Evolutionary conservation across 306 rosid species (phyloP), one percentile per base, ranked within the genome.

Genomic region (Cajanus cajan): DNA sequence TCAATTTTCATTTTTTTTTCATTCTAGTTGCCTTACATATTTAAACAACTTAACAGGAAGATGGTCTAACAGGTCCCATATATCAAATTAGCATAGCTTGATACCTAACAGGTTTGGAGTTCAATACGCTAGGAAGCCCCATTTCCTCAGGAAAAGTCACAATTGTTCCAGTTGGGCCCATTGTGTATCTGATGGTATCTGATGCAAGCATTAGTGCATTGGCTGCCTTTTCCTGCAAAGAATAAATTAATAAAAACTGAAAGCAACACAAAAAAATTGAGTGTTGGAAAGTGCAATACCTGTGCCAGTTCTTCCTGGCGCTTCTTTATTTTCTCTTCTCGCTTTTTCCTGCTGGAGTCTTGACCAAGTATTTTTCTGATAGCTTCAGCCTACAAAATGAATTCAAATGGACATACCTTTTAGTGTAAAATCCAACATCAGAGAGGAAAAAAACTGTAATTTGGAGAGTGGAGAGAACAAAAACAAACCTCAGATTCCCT

Each of bases 311-410:
- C 99, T 86, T 89, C 92, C 79, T 85, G 97, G 77, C 96, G 98
- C 87, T 96, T 96, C 94, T 89, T 93, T 10, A 86, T 81, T 87
- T 96, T 93, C 59, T 96, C 98, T 88, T 93, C 98, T 37, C 86
- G 80, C 78, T 96, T 96, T 86, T 96, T 96, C 84, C 98, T 79
- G 84, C 86, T 90, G 68, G 98, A 96, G 77, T 96, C 99, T 89
- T 96, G 99, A 81, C 98, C 98, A 18, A 90, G 99, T 68, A 96
- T 96, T 87, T 96, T 96, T 78, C 87, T 91, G 85, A 93, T 93
- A 76, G 96, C 99, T 88, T 89, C 99, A 33, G 90, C 98, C 99
- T 93, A 68, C 79, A 83, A 75, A 37, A 83, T 70, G 61, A 68
- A 71, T 72, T 45, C 54, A 81, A 74, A 52, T 64, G 18, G 28